Percentiles rank a stretch among this genome's conserved stretches.
Conservation (phyloP, 1,139 yeast genomes). For the Ogataea hybrid region DNA sequence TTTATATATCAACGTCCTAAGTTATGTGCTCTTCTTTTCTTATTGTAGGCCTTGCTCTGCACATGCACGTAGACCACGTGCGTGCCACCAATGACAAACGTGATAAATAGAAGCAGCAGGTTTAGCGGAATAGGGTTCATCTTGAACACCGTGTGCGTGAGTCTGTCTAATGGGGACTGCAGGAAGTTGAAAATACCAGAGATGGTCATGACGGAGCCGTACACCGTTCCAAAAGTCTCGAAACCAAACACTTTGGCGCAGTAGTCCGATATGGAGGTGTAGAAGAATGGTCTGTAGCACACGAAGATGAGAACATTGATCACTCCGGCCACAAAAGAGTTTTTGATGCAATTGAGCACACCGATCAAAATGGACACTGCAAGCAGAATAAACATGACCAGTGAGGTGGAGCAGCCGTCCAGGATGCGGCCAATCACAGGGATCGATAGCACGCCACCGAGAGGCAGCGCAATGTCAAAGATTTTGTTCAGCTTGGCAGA, state of each 20-base stretch:
- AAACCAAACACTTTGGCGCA: conserved; percentile 66
- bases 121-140: conserved; percentile 61
- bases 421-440: conserved; percentile 59
- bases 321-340: conserved; percentile 34
- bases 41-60: conserved; percentile 25
- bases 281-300: conserved; percentile 60
- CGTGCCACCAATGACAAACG: conserved; percentile 43
- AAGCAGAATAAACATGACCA: conserved; percentile 43
- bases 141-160: conserved; percentile 51
- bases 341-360: conserved; percentile 32
- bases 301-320: conserved; percentile 53
- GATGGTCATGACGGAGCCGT: conserved; percentile 58
- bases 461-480: conserved; percentile 58
- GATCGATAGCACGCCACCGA: conserved; percentile 57
- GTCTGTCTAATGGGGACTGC: conserved; percentile 50
- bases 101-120: conserved; percentile 40
- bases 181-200: conserved; percentile 56
- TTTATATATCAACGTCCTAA: not conserved
- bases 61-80: conserved; percentile 29
- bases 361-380: conserved; percentile 49
- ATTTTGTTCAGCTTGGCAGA: conserved; percentile 52
- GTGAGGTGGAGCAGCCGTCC: conserved; percentile 51
- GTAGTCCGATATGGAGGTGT: conserved; percentile 61
- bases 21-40: conserved; percentile 19
- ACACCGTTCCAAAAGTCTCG: conserved; percentile 61